Conservation (phyloP, 2,329 filamentous ascomycete species). For the Didymella lethalis region DNA sequence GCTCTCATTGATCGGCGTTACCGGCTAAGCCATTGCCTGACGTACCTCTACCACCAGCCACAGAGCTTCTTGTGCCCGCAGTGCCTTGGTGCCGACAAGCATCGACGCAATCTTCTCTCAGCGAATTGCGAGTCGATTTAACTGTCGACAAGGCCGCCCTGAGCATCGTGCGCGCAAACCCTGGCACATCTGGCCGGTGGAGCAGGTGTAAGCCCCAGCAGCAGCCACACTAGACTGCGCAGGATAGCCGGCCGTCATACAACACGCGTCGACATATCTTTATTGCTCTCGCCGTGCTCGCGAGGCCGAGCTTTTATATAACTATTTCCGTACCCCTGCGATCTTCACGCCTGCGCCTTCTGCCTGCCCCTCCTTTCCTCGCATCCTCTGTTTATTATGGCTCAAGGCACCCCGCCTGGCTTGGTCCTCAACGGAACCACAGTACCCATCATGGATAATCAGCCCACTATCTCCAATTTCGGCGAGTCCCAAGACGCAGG, state of each 20-base stretch:
- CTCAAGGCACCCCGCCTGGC: constrained; percentile 32
- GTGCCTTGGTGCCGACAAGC: constrained; percentile 29
- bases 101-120: constrained; percentile 24
- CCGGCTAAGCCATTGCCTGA: constrained; percentile 30
- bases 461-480: constrained; percentile 31
- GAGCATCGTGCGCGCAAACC: constrained; percentile 19
- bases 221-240: constrained; percentile 35
- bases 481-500: constrained; percentile 23
- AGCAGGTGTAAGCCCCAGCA: constrained; percentile 35
- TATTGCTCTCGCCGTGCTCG: constrained; percentile 16
- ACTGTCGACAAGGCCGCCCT: constrained; percentile 12
- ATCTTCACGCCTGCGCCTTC: constrained; percentile 10
- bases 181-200: constrained; percentile 22
- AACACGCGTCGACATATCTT: constrained; percentile 38
- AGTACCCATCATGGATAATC: constrained; percentile 42
- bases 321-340: constrained; percentile 7
- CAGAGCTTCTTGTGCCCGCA: constrained; percentile 28
- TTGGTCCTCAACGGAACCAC: constrained; percentile 41
- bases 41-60: constrained; percentile 33
- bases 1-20: constrained; percentile 23
- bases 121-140: constrained; percentile 25
- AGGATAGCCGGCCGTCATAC: constrained; percentile 37
- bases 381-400: constrained; percentile 31
- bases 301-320: constrained; percentile 8
- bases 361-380: constrained; percentile 15